Percentiles rank a stretch among this genome's conserved stretches.
These are phyloP conservation scores for Thermomyces lanuginosus DNA, from an alignment of 2,329 filamentous ascomycete genomes.

Conservation along the genomic window DNA sequence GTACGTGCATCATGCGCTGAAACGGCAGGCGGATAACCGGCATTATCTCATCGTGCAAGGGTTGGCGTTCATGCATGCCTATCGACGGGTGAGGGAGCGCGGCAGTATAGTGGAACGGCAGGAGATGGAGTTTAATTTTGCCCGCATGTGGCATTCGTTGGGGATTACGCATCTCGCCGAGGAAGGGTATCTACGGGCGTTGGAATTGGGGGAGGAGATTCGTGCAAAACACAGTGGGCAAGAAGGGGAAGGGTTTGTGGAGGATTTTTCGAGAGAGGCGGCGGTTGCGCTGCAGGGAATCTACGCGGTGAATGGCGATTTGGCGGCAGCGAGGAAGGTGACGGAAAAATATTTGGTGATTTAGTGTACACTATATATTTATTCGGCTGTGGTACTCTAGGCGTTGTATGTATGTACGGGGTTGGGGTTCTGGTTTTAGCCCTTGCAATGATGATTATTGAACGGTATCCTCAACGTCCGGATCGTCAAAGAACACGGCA, in stretches of 20 bases:
- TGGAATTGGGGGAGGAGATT: slow-evolving; percentile 35
- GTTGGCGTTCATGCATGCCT: slow-evolving; percentile 60
- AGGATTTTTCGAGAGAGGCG: slow-evolving; percentile 52
- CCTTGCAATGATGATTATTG: no score
- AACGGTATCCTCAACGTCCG: no score
- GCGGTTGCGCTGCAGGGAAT: slow-evolving; percentile 59
- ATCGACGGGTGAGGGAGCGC: slow-evolving; percentile 45
- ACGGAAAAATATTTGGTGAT: slow-evolving; percentile 44
- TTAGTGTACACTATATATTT: slow-evolving; percentile 11
- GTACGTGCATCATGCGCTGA: slow-evolving; percentile 78
- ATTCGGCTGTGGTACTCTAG: no score
- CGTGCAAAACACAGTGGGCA: slow-evolving; percentile 2
- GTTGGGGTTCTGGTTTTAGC: neutral
- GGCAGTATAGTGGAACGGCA: slow-evolving; percentile 35
- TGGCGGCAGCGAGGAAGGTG: slow-evolving; percentile 41
- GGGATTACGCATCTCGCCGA: slow-evolving; percentile 58
- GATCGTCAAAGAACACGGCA: slow-evolving; percentile 32
- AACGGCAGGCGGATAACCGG: slow-evolving; percentile 75
- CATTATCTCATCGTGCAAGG: slow-evolving; percentile 80
- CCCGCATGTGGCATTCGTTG: slow-evolving; percentile 57
- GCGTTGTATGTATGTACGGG: neutral
- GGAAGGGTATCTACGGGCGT: slow-evolving; percentile 49
- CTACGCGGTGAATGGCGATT: slow-evolving; percentile 48
- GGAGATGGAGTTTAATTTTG: slow-evolving; percentile 72
- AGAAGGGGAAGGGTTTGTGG: slow-evolving; percentile 16